These are phyloP conservation scores for Marchantia paleacea DNA, from an alignment of 225 moss, liverwort and hornwort genomes.

Conservation along the genomic window DNA sequence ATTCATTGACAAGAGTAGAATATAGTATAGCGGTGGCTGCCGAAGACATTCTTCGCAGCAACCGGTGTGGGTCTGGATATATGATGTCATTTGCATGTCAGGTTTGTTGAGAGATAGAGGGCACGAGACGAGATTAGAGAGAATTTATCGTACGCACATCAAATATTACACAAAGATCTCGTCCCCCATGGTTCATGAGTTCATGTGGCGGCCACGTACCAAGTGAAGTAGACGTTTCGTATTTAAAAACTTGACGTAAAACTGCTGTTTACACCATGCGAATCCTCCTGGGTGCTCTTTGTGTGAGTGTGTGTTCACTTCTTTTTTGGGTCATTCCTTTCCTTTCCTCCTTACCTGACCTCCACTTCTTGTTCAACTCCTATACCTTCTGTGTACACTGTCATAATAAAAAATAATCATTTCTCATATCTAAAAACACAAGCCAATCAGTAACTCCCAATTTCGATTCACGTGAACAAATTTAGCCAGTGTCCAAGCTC, in stretches of 20 bases:
- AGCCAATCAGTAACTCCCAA: background rate
- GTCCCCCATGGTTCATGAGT: background rate
- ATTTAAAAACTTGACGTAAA: background rate
- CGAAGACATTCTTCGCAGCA: constrained; percentile 1
- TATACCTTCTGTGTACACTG: too few relatives aligned
- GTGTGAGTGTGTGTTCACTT: too few relatives aligned
- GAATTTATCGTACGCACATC: constrained; percentile 5
- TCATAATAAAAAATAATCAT: too few relatives aligned
- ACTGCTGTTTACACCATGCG: too few relatives aligned
- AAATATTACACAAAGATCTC: background rate
- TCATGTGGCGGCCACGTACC: background rate
- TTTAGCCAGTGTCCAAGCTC: background rate
- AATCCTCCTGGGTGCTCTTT: too few relatives aligned
- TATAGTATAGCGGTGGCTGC: background rate
- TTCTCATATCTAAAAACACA: background rate
- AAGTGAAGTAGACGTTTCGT: background rate
- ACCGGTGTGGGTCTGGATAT: constrained; percentile 1
- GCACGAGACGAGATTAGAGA: background rate
- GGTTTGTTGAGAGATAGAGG: background rate
- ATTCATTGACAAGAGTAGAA: background rate
- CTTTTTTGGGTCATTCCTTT: too few relatives aligned
- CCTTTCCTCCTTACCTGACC: background rate
- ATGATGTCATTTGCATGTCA: constrained; percentile 13
- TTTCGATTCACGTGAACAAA: background rate
- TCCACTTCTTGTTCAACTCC: background rate